phyloP scores from a whole-genome alignment of 768 basidiomycete genomes.

The Boletus vermiculosoides region DNA sequence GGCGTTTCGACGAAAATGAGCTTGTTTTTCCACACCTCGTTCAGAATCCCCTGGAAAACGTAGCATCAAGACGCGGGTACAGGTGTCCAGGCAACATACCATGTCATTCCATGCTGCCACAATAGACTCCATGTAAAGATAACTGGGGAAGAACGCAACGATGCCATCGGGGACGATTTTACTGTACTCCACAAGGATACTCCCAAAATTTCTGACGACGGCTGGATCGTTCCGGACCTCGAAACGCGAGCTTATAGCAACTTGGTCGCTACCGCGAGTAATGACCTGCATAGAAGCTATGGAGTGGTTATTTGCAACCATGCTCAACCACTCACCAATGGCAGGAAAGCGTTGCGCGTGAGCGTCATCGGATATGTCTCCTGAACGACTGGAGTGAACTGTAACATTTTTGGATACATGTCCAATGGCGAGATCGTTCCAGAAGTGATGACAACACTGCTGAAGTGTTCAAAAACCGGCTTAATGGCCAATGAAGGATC shows the following conservation, averaged over 20 bases:
- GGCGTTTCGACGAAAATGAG: conserved; percentile 99
- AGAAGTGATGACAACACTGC: conserved; percentile 97
- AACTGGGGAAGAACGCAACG: conserved; percentile 98
- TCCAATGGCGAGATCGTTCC: conserved; percentile 98
- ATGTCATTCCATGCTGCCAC: conserved; percentile 99
- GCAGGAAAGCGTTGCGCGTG: conserved; percentile 93
- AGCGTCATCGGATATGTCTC: conserved; percentile 98
- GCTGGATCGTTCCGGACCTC: conserved; percentile 99
- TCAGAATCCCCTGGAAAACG: conserved; percentile 80
- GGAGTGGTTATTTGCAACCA: background rate
- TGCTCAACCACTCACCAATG: conserved; percentile 59
- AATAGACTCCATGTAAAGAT: conserved; percentile 99
- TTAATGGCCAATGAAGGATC: conserved; percentile 97
- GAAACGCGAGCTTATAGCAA: conserved; percentile 96
- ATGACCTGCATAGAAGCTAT: conserved; percentile 63
- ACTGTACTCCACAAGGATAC: conserved; percentile 96
- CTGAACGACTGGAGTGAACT: conserved; percentile 95
- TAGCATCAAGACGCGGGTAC: background rate
- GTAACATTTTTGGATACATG: conserved; percentile 99
- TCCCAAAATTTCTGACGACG: conserved; percentile 98
- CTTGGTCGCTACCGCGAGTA: conserved; percentile 97
- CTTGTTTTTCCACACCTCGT: conserved; percentile 99
- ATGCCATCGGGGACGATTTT: conserved; percentile 98
- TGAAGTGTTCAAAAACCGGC: conserved; percentile 97
- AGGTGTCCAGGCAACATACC: conserved; percentile 50